phyloP scores from a whole-genome alignment of 768 basidiomycete genomes.

The Lepiota brunneoincarnata region DNA sequence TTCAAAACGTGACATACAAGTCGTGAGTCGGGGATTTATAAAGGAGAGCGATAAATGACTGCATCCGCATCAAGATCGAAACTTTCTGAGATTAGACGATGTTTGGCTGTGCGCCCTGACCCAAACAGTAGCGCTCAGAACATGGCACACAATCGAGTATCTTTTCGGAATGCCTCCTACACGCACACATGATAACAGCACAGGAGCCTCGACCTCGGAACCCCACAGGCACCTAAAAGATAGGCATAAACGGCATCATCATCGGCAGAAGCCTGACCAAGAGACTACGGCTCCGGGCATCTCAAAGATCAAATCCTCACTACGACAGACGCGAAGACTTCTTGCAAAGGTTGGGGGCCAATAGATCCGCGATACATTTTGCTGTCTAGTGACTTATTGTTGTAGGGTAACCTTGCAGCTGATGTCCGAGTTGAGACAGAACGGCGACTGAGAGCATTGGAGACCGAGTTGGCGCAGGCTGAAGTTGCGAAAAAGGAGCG shows the following conservation, averaged over 20 bases:
- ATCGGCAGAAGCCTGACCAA: constrained; percentile 19
- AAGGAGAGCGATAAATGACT: constrained; percentile 10
- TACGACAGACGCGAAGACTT: constrained; percentile 81
- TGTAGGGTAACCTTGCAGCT: constrained; percentile 78
- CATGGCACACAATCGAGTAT: background rate
- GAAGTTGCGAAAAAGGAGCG: constrained; percentile 68
- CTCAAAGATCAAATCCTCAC: constrained; percentile 80
- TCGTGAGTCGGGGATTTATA: background rate
- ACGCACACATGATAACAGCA: constrained; percentile 19
- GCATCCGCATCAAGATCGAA: constrained; percentile 14
- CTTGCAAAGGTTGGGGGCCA: constrained; percentile 63
- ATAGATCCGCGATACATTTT: background rate
- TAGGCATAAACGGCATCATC: constrained; percentile 20
- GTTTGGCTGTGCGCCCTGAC: constrained; percentile 16
- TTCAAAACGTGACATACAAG: constrained; percentile 6
- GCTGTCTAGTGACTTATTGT: background rate
- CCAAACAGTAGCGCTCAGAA: constrained; percentile 17
- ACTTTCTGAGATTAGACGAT: constrained; percentile 14
- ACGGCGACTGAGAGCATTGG: constrained; percentile 70
- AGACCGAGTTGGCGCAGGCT: constrained; percentile 67
- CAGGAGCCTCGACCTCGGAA: constrained; percentile 26
- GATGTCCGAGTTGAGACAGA: constrained; percentile 81
- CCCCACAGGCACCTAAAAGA: constrained; percentile 17
- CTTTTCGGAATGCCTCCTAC: constrained; percentile 22
- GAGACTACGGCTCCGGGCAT: constrained; percentile 56